Conservation (phyloP, 176 grass and related monocot species). For the Oryza meridionalis region DNA sequence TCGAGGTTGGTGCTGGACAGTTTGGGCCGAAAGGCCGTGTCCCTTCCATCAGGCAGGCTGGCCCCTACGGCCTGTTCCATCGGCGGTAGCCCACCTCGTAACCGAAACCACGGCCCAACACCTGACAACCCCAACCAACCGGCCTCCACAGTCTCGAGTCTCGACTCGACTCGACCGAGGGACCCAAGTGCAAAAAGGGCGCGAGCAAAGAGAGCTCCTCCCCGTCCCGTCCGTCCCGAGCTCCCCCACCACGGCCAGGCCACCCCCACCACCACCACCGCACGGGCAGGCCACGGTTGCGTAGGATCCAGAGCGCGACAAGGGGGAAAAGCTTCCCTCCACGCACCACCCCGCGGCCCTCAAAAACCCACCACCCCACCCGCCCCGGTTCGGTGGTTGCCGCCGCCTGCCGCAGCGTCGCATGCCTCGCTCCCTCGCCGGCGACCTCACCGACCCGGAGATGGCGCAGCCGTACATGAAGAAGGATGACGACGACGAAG, state of each 20-base stretch:
- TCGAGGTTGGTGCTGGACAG: too few species aligned
- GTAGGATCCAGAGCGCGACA: constrained; percentile 11
- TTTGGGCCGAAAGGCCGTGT: too few species aligned
- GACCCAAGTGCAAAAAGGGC: constrained; percentile 25
- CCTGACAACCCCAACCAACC: too few species aligned
- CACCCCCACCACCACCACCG: constrained; percentile 13
- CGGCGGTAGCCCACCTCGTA: not conserved
- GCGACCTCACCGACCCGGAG: constrained; percentile 54
- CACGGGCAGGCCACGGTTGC: not conserved
- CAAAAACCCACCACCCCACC: constrained; percentile 23
- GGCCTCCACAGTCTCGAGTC: not conserved
- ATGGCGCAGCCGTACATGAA: constrained; percentile 82
- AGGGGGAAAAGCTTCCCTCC: not conserved
- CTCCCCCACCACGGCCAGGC: not conserved
- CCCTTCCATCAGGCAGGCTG: too few species aligned
- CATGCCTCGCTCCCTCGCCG: constrained; percentile 55
- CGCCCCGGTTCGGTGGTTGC: not conserved
- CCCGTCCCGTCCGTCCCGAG: not conserved
- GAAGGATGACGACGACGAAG: constrained; percentile 79
- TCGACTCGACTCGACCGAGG: not conserved
- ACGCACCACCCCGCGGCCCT: not conserved
- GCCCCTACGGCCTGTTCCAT: too few species aligned
- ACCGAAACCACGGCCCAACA: not conserved
- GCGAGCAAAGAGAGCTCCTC: not conserved
- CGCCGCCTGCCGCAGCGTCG: not conserved